Conservation (phyloP, 106 monocot species). For the Dioscorea dumetorum region DNA sequence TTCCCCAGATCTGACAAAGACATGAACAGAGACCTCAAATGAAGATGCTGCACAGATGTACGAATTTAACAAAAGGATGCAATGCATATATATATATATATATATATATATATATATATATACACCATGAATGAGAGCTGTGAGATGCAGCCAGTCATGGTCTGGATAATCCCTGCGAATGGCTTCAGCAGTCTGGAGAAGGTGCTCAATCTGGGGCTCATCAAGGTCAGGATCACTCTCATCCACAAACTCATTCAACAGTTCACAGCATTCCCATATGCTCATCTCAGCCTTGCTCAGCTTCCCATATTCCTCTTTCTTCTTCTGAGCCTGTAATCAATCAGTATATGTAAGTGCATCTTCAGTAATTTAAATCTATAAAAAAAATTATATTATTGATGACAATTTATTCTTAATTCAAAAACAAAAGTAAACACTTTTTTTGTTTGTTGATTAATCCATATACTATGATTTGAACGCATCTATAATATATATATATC, state of each 20-base stretch:
- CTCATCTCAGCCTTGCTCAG: constrained; percentile 33
- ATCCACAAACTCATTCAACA: constrained; percentile 41
- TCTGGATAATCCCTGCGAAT: constrained; percentile 31
- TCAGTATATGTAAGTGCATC: no score
- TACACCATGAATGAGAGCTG: constrained; percentile 40
- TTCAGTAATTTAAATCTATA: no score
- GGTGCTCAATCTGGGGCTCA: constrained; percentile 47
- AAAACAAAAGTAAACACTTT: no score
- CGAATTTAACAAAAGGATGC: background rate
- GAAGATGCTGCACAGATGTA: background rate
- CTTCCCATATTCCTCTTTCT: constrained; percentile 30
- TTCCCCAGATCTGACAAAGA: constrained; percentile 31
- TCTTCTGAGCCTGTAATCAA: constrained; percentile 18
- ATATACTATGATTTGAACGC: no score
- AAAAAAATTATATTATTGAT: no score
- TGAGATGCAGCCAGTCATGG: constrained; percentile 37
- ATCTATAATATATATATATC: no score
- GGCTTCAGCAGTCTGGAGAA: constrained; percentile 47
- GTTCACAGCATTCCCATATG: constrained; percentile 44
- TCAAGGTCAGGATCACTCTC: constrained; percentile 45
- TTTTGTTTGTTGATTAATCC: no score
- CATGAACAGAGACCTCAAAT: background rate
- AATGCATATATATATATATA: no score
- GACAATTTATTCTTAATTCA: no score
- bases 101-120: no score